Evolutionary conservation across 139 green algal species (phyloP), one percentile per base, ranked within the genome.

Genomic region (Ettlia oleoabundans): DNA sequence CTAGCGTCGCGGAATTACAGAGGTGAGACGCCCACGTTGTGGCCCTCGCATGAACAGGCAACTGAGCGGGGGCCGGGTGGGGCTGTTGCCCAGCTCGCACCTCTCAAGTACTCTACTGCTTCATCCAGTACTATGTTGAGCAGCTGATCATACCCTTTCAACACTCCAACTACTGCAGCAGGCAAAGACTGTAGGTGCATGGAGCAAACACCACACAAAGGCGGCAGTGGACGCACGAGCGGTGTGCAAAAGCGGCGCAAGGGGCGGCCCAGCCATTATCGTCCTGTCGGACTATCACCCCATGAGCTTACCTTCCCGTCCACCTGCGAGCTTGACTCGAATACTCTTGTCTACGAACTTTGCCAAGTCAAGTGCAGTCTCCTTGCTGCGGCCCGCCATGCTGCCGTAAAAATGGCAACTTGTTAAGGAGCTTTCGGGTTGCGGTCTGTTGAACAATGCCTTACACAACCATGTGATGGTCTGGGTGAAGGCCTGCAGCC

Each of bases 111-210:
- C 82, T 99, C 96, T 28, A 91, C 84, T 6, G 93, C 88, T 51
- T 99, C 96, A 65, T 99, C 96, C 32, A 99, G 89, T 63, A 99
- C 96, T n/a, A 99, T 80, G 82, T 99, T 99, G 2, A 99, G 85
- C 53, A 99, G 85, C 87, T 98, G 96, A 76, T 99, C 97, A 74
- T 98, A 99, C 19, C 96, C 96, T 69, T 99, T 99, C 1, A 99
- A 75, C 5, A 93, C 85, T 9, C 96, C 96, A 63, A 89, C 81
- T 6, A 93, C 89, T 92, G 84, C 80, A 87, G 2, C 8, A 10
- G 24, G n/a, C n/a, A n/a, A n/a, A n/a, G n/a, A n/a, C n/a, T n/a
- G n/a, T n/a, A n/a, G n/a, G n/a, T n/a, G n/a, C n/a, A n/a, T n/a
- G n/a, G n/a, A n/a, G n/a, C n/a, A n/a, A n/a, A n/a, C n/a, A n/a